Evolutionary conservation across 768 basidiomycete species (phyloP), one percentile per base, ranked within the genome.

Genomic region (Tylopilus balloui): DNA sequence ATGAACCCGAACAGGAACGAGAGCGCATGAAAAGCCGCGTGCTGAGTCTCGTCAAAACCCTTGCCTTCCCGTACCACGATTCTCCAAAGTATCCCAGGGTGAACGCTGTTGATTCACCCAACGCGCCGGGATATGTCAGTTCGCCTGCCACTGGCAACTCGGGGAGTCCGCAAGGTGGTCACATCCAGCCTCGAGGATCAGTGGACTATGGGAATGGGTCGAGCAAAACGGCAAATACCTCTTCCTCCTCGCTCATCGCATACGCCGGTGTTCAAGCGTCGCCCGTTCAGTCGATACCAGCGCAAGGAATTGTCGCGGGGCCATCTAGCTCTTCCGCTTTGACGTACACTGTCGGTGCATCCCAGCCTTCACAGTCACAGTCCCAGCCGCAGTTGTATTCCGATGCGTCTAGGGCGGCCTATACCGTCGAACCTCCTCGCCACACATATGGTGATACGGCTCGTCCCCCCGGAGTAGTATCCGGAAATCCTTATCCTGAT

Each of bases 31-130:
- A 83, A 53, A 73, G 73, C 11, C 74, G 77, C 53, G 78, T 88
- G 20, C 68, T 89, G 41, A 71, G 80, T 45, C 74, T 79, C 20
- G 87, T 89, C 35, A 77, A 83, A 51, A 86, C 85, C 52, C 77
- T 90, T 19, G 86, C 86, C 23, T 88, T 89, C 67, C 87, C 87
- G n/a, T 88, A 84, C 63, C 84, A 85, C 56, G 84, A 82, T 66
- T 80, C 78, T 45, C 81, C 67, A 74, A 68, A 75, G 73, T 68
- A 73, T 74, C 56, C 74, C 75, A 54, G 72, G 74, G 27, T 73
- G 65, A 60, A 62, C 25, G 54, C 72, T 64, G 43, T 76, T 74
- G 66, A 69, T 53, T 80, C 80, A 23, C 78, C 79, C 25, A 69
- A 71, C 60, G 67, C 69, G 10, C 67, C 78, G 23, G 77, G 61